Evolutionary conservation across 2,329 filamentous ascomycete species (phyloP), one percentile per base, ranked within the genome.

Genomic region (Aureobasidium leucospermi): DNA sequence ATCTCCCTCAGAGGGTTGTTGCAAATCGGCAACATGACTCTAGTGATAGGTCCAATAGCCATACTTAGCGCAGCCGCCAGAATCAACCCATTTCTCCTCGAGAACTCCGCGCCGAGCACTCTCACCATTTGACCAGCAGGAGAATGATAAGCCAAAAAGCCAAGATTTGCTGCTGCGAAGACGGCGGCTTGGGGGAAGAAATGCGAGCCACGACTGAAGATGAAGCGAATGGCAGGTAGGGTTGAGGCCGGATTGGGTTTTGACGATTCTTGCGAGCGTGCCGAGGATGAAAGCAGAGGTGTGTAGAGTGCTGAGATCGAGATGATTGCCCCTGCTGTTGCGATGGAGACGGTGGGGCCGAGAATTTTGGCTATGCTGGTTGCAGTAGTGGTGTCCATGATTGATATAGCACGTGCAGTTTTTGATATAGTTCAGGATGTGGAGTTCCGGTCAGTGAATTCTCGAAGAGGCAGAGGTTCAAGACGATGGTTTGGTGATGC

Each of bases 1-100:
- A 58, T 47, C 43, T 58, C 55, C 13, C 43, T 41, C 32, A 58
- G 10, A 5, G 43, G 15, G 13, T 58, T 47, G 11, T 58, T 58
- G 23, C 43, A 47, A 3, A 49, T 15, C 2, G 55, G 55, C 55
- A 58, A 49, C 55, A 58, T 58, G 3, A 58, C 2, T 3, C 19
- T 16, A 11, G 55, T 58, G 6, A 58, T 23, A 32, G 42, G 42
- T 11, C 34, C 46, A 34, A 58, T 58, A 36, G 43, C 46, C 13
- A 34, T 29, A 34, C 55, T 58, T 43, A 58, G 13, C 32, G 29
- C 15, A 4, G 15, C 46, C 9, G 55, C 55, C 9, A n/a, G 16
- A 6, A 58, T 13, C 6, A 31, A 49, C 1, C 55, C 42, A 16
- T 11, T 8, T 6, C 55, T 15, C 6, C n/a, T 39, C 1, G n/a